Percentiles rank a stretch among this genome's conserved stretches.
Evolutionary conservation across 805 yeast genomes (phyloP).

Genomic region (Candida nitratophila): DNA sequence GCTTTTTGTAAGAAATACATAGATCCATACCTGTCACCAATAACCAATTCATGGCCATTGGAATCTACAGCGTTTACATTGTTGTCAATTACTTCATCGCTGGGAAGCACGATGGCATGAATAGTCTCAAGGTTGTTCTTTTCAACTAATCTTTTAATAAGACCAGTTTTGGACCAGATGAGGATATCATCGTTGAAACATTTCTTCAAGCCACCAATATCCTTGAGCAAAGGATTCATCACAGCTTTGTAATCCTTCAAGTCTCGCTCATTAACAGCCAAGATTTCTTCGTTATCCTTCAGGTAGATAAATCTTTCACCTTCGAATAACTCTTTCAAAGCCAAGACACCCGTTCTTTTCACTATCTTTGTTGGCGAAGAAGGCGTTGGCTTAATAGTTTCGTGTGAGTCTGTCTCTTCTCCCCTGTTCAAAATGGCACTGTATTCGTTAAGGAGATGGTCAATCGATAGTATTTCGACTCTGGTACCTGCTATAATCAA

Average conservation of each 20-base stretch:
- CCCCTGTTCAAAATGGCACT: neutral
- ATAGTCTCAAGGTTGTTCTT: slow-evolving; percentile 3
- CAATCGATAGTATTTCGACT: slow-evolving; percentile 10
- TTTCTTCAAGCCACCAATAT: slow-evolving; percentile 32
- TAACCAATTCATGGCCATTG: slow-evolving; percentile 20
- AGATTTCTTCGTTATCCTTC: slow-evolving; percentile 30
- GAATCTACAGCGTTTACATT: slow-evolving; percentile 35
- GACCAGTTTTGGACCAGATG: slow-evolving; percentile 37
- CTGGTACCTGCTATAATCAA: slow-evolving; percentile 13
- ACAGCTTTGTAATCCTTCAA: slow-evolving; percentile 13
- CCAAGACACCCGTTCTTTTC: slow-evolving; percentile 25
- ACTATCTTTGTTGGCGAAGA: slow-evolving; percentile 22
- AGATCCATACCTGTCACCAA: slow-evolving; percentile 47
- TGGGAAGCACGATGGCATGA: slow-evolving; percentile 13
- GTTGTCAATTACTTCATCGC: slow-evolving; percentile 31
- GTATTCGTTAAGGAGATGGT: slow-evolving; percentile 5
- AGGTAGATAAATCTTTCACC: slow-evolving; percentile 25
- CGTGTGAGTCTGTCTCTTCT: neutral
- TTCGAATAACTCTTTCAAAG: slow-evolving; percentile 21
- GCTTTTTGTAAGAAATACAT: slow-evolving; percentile 25
- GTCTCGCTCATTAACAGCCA: slow-evolving; percentile 17
- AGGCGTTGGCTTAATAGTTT: slow-evolving; percentile 15
- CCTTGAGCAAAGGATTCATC: slow-evolving; percentile 30
- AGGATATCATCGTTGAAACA: slow-evolving; percentile 26
- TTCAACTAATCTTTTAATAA: slow-evolving; percentile 22